Percentiles rank a stretch among this genome's conserved stretches.
Evolutionary conservation across 805 yeast genomes (phyloP).

Genomic region (Wickerhamomyces xylosicus): DNA sequence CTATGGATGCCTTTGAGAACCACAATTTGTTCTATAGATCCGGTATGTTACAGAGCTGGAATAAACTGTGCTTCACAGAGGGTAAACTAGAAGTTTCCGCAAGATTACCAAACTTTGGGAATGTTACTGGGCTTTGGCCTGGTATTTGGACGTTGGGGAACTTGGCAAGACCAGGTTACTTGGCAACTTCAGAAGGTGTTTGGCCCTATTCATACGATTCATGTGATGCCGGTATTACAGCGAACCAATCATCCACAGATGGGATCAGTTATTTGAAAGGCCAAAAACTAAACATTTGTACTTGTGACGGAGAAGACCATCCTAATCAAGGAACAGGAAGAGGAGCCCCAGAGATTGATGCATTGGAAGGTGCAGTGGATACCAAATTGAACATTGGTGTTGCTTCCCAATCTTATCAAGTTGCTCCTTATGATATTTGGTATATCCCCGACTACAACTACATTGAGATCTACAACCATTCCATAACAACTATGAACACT

Average conservation of each 20-base stretch:
- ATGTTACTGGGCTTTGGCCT: slow-evolving; percentile 38
- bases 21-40: slow-evolving; percentile 35
- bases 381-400: slow-evolving; percentile 25
- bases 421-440: slow-evolving; percentile 46
- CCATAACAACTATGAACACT: slow-evolving; percentile 32
- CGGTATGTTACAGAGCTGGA: slow-evolving; percentile 40
- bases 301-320: slow-evolving; percentile 34
- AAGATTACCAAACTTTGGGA: slow-evolving; percentile 31
- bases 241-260: slow-evolving; percentile 37
- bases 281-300: slow-evolving; percentile 32
- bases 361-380: slow-evolving; percentile 34
- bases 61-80: slow-evolving; percentile 34
- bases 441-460: slow-evolving; percentile 39
- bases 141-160: slow-evolving; percentile 42
- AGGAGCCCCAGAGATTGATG: slow-evolving; percentile 43
- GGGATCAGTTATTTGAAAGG: slow-evolving; percentile 37
- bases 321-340: slow-evolving; percentile 38
- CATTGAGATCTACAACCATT: slow-evolving; percentile 28
- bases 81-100: slow-evolving; percentile 33
- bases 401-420: slow-evolving; percentile 39
- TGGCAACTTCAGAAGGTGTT: slow-evolving; percentile 37
- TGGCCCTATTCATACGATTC: slow-evolving; percentile 40
- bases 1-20: slow-evolving; percentile 31
- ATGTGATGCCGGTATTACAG: slow-evolving; percentile 41
- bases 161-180: slow-evolving; percentile 37